Evolutionary conservation across 2,329 filamentous ascomycete species (phyloP), one percentile per base, ranked within the genome.

Genomic region (Chrysoporthe cubensis): DNA sequence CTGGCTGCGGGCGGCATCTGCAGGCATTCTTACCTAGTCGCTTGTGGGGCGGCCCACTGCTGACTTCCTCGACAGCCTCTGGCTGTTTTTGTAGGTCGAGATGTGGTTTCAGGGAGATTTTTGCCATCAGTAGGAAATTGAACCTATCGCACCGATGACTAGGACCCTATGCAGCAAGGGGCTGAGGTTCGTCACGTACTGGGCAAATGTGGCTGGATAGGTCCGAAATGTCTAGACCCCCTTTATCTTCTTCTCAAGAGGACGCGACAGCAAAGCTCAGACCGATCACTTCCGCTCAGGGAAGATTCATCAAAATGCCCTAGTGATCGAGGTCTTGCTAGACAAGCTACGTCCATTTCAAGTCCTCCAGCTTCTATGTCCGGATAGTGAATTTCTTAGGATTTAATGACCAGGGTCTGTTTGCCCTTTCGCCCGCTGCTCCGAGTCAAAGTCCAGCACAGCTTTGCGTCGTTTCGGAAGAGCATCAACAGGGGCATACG

Each of bases 91-190:
- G 9, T 26, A 34, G 54, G 54, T 40, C 54, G 34, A 57, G 54
- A 18, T n/a, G 26, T 57, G 32, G 54, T 57, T 57, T 57, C 54
- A 57, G 54, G 18, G 16, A 40, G 54, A 57, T 34, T 54, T n/a
- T 40, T 34, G 52, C 34, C 16, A 40, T 57, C 32, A 34, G 54
- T 13, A n/a, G 52, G 54, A 40, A 40, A 57, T 57, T 57, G 54
- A 21, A 18, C 32, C 32, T 40, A 3, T 3, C 40, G 2, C 6
- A 9, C 32, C 54, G 54, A 26, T 40, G 32, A 57, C 54, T 34
- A 57, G 34, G 54, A 37, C 8, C 18, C 13, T 40, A 57, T 40
- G 34, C 54, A 40, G 13, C 52, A 34, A 57, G 52, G 52, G 26
- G 26, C 11, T 34, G 26, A 14, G 21, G 50, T 32, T 16, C 26